Percentiles rank a stretch among this genome's conserved stretches.
These are phyloP conservation scores for Euphorbia celastroides DNA, from an alignment of 441 rosid genomes.

Conservation along the genomic window DNA sequence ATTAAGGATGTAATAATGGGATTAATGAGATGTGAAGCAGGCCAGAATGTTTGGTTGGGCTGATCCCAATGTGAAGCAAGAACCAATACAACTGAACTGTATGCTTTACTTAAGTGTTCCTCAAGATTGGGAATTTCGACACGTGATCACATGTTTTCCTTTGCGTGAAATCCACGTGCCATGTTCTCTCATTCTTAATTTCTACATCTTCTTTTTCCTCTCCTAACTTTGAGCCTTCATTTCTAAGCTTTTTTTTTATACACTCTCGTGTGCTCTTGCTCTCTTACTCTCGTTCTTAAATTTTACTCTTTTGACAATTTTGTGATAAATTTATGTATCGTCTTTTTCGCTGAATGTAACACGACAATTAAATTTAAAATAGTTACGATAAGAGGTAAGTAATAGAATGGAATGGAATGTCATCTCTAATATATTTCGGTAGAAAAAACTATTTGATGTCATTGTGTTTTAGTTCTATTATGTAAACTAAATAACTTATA, in stretches of 20 bases:
- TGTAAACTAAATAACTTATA: too few species aligned
- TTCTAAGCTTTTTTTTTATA: neutral
- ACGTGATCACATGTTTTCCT: conserved; percentile 27
- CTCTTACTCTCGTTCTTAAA: neutral
- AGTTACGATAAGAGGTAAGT: too few species aligned
- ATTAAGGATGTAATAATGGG: neutral
- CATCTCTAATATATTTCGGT: too few species aligned
- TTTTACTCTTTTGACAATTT: too few species aligned
- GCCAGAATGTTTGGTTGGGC: conserved; percentile 37
- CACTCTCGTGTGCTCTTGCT: conserved; percentile 12
- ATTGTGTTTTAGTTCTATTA: too few species aligned
- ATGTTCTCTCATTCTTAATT: neutral
- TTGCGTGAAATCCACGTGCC: conserved; percentile 30
- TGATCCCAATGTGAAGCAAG: conserved; percentile 32
- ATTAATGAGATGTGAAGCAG: neutral
- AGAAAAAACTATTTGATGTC: too few species aligned
- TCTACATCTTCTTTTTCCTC: too few species aligned
- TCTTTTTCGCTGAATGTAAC: too few species aligned
- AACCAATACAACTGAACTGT: neutral
- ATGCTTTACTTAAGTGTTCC: conserved; percentile 21
- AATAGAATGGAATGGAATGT: too few species aligned
- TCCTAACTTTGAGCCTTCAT: conserved; percentile 13
- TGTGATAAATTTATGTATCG: too few species aligned
- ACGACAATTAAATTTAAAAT: too few species aligned
- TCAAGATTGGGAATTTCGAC: conserved; percentile 29